These are phyloP conservation scores for Lolium multiflorum DNA, from an alignment of 176 grass and related monocot species.

Conservation along the genomic window DNA sequence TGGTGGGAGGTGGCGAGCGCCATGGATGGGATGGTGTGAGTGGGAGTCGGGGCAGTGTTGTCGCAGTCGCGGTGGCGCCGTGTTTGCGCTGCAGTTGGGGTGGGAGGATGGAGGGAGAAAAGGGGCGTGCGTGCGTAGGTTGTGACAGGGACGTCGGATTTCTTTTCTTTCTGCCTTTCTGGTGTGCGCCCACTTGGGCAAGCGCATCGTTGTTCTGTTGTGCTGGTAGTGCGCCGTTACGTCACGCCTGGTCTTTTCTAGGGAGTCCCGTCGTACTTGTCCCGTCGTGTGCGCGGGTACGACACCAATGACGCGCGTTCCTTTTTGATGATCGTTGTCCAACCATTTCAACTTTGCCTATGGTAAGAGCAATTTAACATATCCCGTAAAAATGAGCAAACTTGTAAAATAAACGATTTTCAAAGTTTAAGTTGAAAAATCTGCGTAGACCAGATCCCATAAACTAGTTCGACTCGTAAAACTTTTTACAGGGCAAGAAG, in stretches of 20 bases:
- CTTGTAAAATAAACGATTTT: too few species aligned
- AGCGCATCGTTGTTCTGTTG: neutral
- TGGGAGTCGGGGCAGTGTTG: neutral
- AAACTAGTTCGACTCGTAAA: too few species aligned
- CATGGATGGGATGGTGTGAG: too few species aligned
- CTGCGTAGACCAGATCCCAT: too few species aligned
- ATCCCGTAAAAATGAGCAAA: too few species aligned
- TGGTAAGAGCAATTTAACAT: too few species aligned
- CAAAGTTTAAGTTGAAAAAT: too few species aligned
- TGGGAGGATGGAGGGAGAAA: neutral
- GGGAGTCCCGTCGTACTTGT: constrained; percentile 2
- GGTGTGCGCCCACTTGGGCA: constrained; percentile 15
- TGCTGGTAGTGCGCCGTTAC: neutral
- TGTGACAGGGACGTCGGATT: constrained; percentile 22
- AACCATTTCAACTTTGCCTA: too few species aligned
- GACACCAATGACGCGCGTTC: too few species aligned
- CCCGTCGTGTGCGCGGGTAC: neutral
- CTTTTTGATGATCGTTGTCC: too few species aligned
- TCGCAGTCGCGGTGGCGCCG: neutral
- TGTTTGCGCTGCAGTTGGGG: constrained; percentile 2
- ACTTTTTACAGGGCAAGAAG: too few species aligned
- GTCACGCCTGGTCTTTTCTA: neutral
- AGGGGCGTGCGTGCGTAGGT: neutral
- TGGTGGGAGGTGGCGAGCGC: constrained; percentile 42
- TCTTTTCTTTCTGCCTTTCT: neutral